These are phyloP conservation scores for Paecilomyces variotii DNA, from an alignment of 2,329 filamentous ascomycete species.

Conservation along the genomic window DNA sequence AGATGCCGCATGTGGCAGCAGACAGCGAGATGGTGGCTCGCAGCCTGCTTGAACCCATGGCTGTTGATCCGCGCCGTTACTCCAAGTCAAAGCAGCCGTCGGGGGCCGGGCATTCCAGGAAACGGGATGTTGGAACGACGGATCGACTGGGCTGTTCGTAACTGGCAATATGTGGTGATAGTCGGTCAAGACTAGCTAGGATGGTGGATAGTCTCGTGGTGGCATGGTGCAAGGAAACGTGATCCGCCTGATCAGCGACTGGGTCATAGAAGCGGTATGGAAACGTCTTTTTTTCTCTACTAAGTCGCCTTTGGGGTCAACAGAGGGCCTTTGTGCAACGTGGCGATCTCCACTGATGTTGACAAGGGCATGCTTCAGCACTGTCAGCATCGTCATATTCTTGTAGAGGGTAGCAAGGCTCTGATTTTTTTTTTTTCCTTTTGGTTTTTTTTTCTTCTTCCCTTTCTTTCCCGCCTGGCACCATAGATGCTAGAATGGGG, in stretches of 20 bases:
- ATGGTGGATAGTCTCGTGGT: neutral
- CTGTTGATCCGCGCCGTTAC: neutral
- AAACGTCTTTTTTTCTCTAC: neutral
- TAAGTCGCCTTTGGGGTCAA: neutral
- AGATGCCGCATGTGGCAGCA: neutral
- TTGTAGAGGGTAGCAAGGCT: neutral
- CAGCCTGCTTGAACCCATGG: neutral
- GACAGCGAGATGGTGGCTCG: neutral
- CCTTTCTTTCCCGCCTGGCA: no score
- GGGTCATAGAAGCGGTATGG: neutral
- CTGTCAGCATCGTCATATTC: neutral
- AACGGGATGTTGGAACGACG: conserved; percentile 11
- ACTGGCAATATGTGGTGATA: neutral
- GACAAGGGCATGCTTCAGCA: neutral
- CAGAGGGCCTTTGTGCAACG: neutral
- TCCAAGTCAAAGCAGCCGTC: neutral
- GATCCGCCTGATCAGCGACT: neutral
- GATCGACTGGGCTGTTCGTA: neutral
- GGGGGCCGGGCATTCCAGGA: conserved; percentile 9
- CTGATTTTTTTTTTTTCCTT: neutral
- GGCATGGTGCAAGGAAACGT: neutral
- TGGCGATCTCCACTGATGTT: neutral
- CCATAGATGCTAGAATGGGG: neutral
- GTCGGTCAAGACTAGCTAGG: neutral
- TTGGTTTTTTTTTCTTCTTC: no score